phyloP scores from a whole-genome alignment of 495 filamentous ascomycete species.

The Friedmanniomyces simplex region DNA sequence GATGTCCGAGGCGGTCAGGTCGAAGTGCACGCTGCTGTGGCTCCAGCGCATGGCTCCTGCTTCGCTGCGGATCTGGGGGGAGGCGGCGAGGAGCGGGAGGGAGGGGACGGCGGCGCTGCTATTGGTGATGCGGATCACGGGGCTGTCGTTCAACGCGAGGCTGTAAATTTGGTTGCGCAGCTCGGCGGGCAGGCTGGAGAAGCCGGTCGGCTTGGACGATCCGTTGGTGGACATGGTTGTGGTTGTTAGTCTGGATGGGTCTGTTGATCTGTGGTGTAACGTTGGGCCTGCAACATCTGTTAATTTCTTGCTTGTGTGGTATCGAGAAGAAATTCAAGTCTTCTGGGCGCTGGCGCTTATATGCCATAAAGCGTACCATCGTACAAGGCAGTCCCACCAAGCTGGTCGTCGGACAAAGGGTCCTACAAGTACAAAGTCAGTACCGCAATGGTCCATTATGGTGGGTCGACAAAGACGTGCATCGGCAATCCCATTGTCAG shows the following conservation, averaged over 20 bases:
- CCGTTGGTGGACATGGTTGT: not conserved
- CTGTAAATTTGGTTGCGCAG: not conserved
- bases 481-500: too few relatives aligned
- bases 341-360: too few relatives aligned
- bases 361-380: too few relatives aligned
- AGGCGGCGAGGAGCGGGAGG: not conserved
- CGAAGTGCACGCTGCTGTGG: not conserved
- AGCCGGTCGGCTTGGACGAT: not conserved
- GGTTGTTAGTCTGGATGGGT: not conserved
- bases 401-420: too few relatives aligned
- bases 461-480: too few relatives aligned
- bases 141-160: not conserved
- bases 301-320: too few relatives aligned
- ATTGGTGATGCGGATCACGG: not conserved
- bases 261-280: not conserved
- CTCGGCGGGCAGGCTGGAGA: not conserved
- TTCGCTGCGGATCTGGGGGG: not conserved
- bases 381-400: too few relatives aligned
- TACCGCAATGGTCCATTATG: too few relatives aligned
- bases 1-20: not conserved
- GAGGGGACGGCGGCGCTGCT: not conserved
- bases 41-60: not conserved
- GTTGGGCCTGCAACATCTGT: not conserved
- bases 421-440: too few relatives aligned
- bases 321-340: too few relatives aligned